These are phyloP conservation scores for Sclerotinia subarctica DNA, from an alignment of 2,329 filamentous ascomycete species.

Conservation along the genomic window DNA sequence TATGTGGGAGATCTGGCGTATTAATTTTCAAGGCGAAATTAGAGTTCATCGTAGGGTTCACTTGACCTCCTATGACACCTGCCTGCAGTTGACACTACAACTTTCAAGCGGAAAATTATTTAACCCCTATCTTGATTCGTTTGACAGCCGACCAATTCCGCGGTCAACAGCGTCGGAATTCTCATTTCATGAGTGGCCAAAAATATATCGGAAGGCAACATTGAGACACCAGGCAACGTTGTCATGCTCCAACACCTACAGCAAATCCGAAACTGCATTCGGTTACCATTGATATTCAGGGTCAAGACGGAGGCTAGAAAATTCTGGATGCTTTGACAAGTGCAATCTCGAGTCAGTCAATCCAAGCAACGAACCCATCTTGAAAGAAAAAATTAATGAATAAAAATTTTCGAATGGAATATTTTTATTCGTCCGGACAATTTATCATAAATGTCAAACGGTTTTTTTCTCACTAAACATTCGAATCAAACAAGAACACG, in stretches of 20 bases:
- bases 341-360: not conserved
- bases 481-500: conserved; percentile 15
- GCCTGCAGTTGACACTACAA: not conserved
- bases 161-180: not conserved
- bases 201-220: not conserved
- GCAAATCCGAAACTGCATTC: not conserved
- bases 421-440: conserved; percentile 18
- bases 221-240: not conserved
- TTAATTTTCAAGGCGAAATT: not conserved
- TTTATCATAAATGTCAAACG: conserved; percentile 2
- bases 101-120: not conserved
- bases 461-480: not conserved
- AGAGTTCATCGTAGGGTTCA: not conserved
- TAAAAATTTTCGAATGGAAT: conserved; percentile 7
- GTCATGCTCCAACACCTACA: not conserved
- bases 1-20: not conserved
- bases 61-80: not conserved
- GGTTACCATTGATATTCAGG: not conserved
- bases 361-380: not conserved
- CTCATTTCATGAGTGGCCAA: not conserved
- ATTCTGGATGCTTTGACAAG: conserved; percentile 8
- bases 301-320: not conserved
- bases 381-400: not conserved
- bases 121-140: not conserved
- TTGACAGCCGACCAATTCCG: not conserved